Base-by-base conservation (phyloP, 2,329 filamentous ascomycete genomes). In the Penicillium sp. region DNA sequence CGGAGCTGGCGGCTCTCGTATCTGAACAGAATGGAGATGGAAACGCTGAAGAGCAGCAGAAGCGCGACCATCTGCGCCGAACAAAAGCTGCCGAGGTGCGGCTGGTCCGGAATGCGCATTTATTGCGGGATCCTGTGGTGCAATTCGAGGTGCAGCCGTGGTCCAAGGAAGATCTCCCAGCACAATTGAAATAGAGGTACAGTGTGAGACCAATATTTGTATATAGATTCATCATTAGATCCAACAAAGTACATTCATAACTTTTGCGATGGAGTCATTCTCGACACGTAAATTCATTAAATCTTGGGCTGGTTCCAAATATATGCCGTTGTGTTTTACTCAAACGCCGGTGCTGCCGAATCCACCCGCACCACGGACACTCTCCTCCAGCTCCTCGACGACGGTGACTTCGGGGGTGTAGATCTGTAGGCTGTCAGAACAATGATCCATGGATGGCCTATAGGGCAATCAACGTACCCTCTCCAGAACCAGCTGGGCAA, bases 401-500 rank as follows among this genome's bases (percentile, higher is more conserved):
- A 95, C 89, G n/a, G 86, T 72, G 5, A 98, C 86, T 38, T 94
- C 88, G 2, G 93, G 91, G 23, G 90, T 97, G 64, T 87, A 90
- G 64, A 97, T 96, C 76, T 81, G 47, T 3, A 40, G 24, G 14
- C 13, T 16, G 38, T 46, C 37, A 56, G 48, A 31, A 18, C 32
- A n/a, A 47, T 14, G 18, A 36, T 20, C 23, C 31, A 16, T 39
- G 8, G 36, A 31, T 7, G 3, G 14, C 3, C 27, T 1, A n/a
- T 5, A 7, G 6, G 26, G 24, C 37, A 32, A 6, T 20, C 20
- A 36, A 64, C 72, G 57, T 59, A 81, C 78, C 68, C 89, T 82
- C 78, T 98, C 93, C 46, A 98, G 75, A 56, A 98, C 82, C 58
- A 98, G 78, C 77, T 98, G 93, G 34, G 93, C 94, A 63, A 98